A percentile compares a stretch with the other conserved stretches of the same genome.
Conservation (phyloP, 2,329 filamentous ascomycete species). For the Helotiales sp. region DNA sequence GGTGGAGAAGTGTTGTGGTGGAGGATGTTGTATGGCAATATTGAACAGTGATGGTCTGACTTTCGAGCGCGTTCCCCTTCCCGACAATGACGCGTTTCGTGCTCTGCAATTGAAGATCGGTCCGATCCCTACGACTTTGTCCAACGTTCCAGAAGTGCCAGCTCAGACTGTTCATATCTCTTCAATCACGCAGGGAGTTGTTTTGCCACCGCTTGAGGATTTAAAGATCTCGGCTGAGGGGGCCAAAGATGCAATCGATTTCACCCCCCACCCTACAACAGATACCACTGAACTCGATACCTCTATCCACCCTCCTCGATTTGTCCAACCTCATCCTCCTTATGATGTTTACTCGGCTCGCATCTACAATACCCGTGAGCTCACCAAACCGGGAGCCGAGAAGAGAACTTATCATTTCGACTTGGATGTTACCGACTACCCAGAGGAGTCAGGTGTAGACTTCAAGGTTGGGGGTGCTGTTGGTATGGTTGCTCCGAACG, state of each 20-base stretch:
- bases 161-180: conserved; percentile 75
- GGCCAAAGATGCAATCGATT: conserved; percentile 40
- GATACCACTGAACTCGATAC: conserved; percentile 52
- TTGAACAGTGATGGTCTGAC: conserved; percentile 52
- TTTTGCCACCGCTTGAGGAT: conserved; percentile 48
- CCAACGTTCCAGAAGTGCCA: conserved; percentile 73
- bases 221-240: conserved; percentile 52
- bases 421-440: conserved; percentile 94
- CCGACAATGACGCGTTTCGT: conserved; percentile 84
- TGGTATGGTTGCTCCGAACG: conserved; percentile 89
- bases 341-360: conserved; percentile 92
- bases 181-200: conserved; percentile 53
- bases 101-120: conserved; percentile 79
- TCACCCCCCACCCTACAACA: conserved; percentile 38
- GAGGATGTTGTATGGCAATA: conserved; percentile 64
- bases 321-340: conserved; percentile 92
- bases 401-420: conserved; percentile 99
- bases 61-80: conserved; percentile 60
- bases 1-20: conserved; percentile 67
- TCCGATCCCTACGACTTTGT: conserved; percentile 74
- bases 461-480: conserved; percentile 98
- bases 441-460: conserved; percentile 80
- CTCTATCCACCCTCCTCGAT: conserved; percentile 76
- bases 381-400: conserved; percentile 87
- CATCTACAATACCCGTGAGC: conserved; percentile 80